Evolutionary conservation across 1,284 basidiomycete species (phyloP).

Genomic region (Leccinum subatratum): DNA sequence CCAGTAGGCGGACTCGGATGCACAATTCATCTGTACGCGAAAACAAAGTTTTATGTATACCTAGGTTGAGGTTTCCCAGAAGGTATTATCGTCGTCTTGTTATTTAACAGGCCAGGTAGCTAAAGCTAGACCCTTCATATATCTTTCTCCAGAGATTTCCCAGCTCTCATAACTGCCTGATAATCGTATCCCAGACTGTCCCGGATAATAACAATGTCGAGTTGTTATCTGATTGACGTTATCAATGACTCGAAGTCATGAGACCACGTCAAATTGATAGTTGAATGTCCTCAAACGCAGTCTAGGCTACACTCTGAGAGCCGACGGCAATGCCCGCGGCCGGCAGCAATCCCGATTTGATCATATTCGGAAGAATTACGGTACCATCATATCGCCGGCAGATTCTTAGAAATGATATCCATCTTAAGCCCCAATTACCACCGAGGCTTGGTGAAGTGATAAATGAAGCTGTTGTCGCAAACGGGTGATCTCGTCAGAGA

Average conservation of each 20-base stretch:
- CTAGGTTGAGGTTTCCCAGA: neutral
- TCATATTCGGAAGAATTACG: neutral
- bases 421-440: neutral
- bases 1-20: neutral
- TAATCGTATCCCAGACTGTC: neutral
- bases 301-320: neutral
- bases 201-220: neutral
- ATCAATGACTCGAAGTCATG: neutral
- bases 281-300: neutral
- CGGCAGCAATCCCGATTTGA: neutral
- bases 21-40: neutral
- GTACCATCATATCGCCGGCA: neutral
- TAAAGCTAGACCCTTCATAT: neutral
- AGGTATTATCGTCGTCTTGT: neutral
- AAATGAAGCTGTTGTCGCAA: no score
- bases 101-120: neutral
- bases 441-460: no score
- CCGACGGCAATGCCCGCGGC: neutral
- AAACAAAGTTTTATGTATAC: neutral
- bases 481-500: no score
- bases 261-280: neutral
- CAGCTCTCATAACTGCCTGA: neutral
- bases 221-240: neutral
- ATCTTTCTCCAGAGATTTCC: neutral
- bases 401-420: neutral